Base-by-base conservation (phyloP, 768 basidiomycete species). In the Rubroboletus satanas region DNA sequence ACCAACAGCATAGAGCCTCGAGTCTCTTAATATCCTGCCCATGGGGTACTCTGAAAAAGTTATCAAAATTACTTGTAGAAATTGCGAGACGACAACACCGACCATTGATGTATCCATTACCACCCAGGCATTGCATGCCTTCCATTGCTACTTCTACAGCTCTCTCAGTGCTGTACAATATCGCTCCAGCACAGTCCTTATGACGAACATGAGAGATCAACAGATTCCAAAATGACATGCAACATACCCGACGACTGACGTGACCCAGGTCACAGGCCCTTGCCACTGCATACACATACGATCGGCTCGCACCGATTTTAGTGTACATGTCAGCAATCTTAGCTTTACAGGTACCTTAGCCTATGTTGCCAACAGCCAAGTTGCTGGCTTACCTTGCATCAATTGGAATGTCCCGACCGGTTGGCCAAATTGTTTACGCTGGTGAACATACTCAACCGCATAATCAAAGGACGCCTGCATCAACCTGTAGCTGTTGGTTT, bases 21-120 rank as follows among this genome's bases (percentile, higher is more conserved):
- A 81, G 67, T 98, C 95, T 45, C 94, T 82, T 43, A 97, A 74
- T 61, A 94, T 83, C 32, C 95, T 85, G 15, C 93, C 94, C 62
- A 87, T 82, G 4, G 93, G 90, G 63, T 95, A 98, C 60, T 98
- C 94, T 94, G 33, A 42, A 50, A n/a, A 28, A 43, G 2, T 31
- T 29, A 17, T 61, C 33, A 55, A 53, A 38, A 33, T 31, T 28
- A 45, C 18, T 17, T 4, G 29, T 3, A n/a, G n/a, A 38, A 36
- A 37, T 52, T 23, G 18, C 14, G 15, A 29, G 7, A 37, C 9
- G 37, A 18, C 4, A 26, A 53, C 15, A 67, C 77, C 60, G 50
- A 88, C 92, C 92, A 59, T 96, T 96, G 70, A 94, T 94, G 69
- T 96, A 98, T 12, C 94, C 95, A 66, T 97, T 97, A 7, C 95